phyloP scores from a whole-genome alignment of 306 rosid species.

The Sophora flavescens region DNA sequence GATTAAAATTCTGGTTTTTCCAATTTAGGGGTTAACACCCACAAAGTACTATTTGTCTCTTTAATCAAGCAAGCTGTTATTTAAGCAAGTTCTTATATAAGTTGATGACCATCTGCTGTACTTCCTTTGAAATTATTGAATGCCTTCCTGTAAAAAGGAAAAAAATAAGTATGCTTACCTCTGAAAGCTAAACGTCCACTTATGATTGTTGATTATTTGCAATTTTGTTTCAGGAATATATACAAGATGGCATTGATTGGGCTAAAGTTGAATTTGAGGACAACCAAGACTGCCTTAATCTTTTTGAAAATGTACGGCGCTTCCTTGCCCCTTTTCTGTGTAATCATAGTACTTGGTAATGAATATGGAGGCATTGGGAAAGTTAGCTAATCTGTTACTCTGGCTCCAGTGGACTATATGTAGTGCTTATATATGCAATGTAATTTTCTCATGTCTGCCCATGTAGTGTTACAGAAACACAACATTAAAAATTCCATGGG shows the following conservation, averaged over 20 bases:
- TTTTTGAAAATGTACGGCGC: conserved; percentile 86
- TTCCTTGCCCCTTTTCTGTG: not conserved
- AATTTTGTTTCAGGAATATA: conserved; percentile 76
- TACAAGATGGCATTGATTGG: conserved; percentile 99
- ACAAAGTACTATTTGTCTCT: not conserved
- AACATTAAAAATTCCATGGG: not conserved
- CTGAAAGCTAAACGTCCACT: conserved; percentile 18
- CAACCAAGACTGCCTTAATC: conserved; percentile 96
- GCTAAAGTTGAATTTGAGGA: conserved; percentile 97
- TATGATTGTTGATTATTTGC: conserved; percentile 30
- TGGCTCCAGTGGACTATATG: not conserved
- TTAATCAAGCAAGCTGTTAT: conserved; percentile 4
- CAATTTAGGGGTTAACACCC: not conserved
- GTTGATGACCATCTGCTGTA: not conserved
- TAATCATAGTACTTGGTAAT: not conserved
- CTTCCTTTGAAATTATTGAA: conserved; percentile 4
- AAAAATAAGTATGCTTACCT: not conserved
- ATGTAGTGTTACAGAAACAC: not conserved
- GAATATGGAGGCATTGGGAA: not conserved
- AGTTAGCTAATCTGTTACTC: conserved; percentile 8
- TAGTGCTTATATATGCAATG: not conserved
- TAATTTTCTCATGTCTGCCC: not conserved
- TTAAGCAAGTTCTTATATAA: conserved; percentile 1
- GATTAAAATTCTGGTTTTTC: not conserved
- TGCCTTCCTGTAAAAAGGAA: conserved; percentile 8